Base-by-base conservation (phyloP, 1,139 yeast genomes). In the Taphrina pruni region DNA sequence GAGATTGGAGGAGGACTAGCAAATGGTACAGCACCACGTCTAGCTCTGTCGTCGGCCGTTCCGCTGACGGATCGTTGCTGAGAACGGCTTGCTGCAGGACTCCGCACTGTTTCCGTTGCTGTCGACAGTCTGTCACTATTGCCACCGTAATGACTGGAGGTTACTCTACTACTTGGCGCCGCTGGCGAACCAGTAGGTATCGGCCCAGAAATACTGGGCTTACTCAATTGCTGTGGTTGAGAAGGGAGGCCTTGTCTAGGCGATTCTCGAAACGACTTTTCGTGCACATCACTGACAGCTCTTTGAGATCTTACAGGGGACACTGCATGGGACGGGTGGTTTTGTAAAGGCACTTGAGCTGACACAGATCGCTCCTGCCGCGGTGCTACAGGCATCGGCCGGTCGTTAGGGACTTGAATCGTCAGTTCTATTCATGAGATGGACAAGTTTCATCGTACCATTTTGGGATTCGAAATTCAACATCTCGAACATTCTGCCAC, bases 401-500 rank as follows among this genome's bases (percentile, higher is more conserved):
- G 58, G 11, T 38, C 43, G 9, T 6, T 14, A 6, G 58, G 43
- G 43, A 54, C 43, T 54, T 54, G 43, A 35, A 1, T 3, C 4
- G 58, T 36, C 26, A 35, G 54, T n/a, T 21, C 21, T 26, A 26
- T 26, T 26, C 32, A 26, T 26, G 32, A 26, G 32, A 26, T 26
- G 32, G 32, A 26, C 32, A 26, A 26, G 32, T 2, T 26, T 26
- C 32, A 26, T 4, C 32, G 43, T 58, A 58, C 62, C 26, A 36
- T 58, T 52, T 26, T 58, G 62, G 2, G 51, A 48, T 12, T 60
- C 48, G 64, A 71, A 57, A 70, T 85, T 84, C 3, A 82, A 75
- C 74, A 92, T 76, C 21, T 80, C 80, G 0, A 97, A 97, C 65
- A 87, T 82, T 68, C 83, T 82, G 0, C 89, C 89, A 51, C 88